phyloP scores from a whole-genome alignment of 2,329 filamentous ascomycete genomes.

The Bipolaris victoriae region DNA sequence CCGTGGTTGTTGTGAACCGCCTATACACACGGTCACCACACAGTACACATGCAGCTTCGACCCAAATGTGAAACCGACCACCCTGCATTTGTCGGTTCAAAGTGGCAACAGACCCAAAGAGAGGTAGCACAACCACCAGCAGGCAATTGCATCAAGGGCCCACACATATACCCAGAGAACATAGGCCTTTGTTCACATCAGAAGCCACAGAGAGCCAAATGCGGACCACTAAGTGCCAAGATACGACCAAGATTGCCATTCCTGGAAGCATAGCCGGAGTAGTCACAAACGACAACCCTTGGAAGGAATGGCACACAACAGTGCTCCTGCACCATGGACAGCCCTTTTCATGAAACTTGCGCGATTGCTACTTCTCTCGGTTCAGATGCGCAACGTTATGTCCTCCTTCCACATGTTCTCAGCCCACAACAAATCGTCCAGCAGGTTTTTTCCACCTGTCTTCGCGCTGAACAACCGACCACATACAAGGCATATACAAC shows the following conservation, averaged over 20 bases:
- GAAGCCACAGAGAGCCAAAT: neutral
- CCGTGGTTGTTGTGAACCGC: neutral
- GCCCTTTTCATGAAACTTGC: neutral
- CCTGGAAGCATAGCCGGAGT: neutral
- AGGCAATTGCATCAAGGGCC: neutral
- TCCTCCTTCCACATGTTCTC: neutral
- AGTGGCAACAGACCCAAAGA: neutral
- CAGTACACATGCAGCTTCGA: neutral
- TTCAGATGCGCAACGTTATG: neutral
- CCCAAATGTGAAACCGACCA: conserved; percentile 3
- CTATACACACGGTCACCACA: neutral
- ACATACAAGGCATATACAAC: neutral
- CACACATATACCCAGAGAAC: neutral
- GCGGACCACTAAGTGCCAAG: neutral
- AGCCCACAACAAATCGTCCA: conserved; percentile 13
- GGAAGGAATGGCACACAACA: neutral
- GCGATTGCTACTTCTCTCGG: neutral
- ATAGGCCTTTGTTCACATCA: neutral
- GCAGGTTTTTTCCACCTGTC: conserved; percentile 5
- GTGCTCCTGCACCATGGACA: neutral
- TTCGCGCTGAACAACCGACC: conserved; percentile 7
- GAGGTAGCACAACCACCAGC: neutral
- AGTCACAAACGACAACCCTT: neutral
- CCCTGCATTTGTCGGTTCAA: neutral
- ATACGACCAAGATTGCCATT: neutral